Evolutionary conservation across 2,329 filamentous ascomycete species (phyloP), one percentile per base, ranked within the genome.

Genomic region (Chaetothyriales sp.): DNA sequence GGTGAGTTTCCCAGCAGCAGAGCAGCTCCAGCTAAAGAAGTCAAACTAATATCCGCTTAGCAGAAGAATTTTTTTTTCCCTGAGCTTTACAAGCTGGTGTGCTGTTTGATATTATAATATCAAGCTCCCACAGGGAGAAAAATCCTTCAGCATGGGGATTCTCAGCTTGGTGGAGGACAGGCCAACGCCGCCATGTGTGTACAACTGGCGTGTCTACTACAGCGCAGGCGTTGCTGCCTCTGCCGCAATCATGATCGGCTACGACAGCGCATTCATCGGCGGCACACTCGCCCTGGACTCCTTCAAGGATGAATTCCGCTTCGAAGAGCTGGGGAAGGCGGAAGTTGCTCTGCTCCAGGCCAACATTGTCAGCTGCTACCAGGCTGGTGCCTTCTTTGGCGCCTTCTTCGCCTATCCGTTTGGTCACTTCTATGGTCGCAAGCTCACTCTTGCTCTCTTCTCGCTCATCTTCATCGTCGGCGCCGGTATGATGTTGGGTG

Each of bases 361-460:
- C 60, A 90, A 89, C 64, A 87, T 89, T 54, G 84, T 88, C 48
- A 87, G 82, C 22, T 77, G 83, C 49, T 89, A 86, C 68, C 86
- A 90, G 66, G 86, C 85, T 8, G 85, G 85, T 53, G 84, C 84
- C 53, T 89, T 92, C 70, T 89, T 90, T 59, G 86, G 86, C 48
- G 78, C 81, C n/a, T 68, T 87, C 43, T 74, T 77, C 53, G 83
- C 80, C 51, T 88, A 84, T 58, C 73, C 70, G 7, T 74, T 78
- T 32, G 79, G 76, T 26, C 80, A 83, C 69, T 84, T 76, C 63
- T 69, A 82, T 55, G 84, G 84, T 25, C 76, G 84, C 19, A 78
- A 77, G 60, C 76, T 73, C 62, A 81, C 78, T 19, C 71, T 89
- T 2, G 68, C 80, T 55, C 56, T 79, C 46, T 83, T 81, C 62